phyloP scores from a whole-genome alignment of 768 basidiomycete species.

The Fomitopsis pulvina region DNA sequence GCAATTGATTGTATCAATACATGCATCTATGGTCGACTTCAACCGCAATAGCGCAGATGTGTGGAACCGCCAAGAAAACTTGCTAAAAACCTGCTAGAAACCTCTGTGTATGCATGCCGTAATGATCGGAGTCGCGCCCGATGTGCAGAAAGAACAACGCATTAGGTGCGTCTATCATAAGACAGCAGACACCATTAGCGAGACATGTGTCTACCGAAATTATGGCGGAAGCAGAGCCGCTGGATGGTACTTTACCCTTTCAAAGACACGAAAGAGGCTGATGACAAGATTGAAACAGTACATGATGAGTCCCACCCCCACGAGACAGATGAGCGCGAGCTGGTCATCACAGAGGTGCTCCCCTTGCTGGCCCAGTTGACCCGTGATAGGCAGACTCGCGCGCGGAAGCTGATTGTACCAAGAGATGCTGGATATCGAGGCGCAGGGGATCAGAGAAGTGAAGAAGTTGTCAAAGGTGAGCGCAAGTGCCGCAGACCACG shows the following conservation, averaged over 20 bases:
- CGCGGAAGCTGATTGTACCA: constrained; percentile 75
- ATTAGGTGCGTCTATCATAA: neutral
- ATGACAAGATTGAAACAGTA: constrained; percentile 85
- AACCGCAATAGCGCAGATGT: too few relatives aligned
- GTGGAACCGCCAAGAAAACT: too few relatives aligned
- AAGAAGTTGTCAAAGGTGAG: constrained; percentile 91
- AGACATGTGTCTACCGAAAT: neutral
- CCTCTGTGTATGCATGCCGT: too few relatives aligned
- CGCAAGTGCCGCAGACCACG: constrained; percentile 88
- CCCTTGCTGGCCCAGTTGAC: constrained; percentile 45
- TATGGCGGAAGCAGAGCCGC: neutral
- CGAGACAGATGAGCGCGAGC: constrained; percentile 69
- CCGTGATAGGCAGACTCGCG: constrained; percentile 35
- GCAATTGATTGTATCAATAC: too few relatives aligned
- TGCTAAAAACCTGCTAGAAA: too few relatives aligned
- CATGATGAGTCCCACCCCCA: constrained; percentile 69
- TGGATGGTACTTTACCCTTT: constrained; percentile 70
- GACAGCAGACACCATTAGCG: neutral
- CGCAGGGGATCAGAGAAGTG: constrained; percentile 78
- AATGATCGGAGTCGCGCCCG: too few relatives aligned
- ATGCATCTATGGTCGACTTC: too few relatives aligned
- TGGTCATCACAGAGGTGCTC: constrained; percentile 68
- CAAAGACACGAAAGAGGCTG: constrained; percentile 79
- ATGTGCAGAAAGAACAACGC: neutral
- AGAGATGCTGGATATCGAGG: constrained; percentile 45